Percentiles rank a stretch among this genome's conserved stretches.
These are phyloP conservation scores for Stenogyne calaminthoides DNA, from an alignment of 305 asterid genomes.

Conservation along the genomic window DNA sequence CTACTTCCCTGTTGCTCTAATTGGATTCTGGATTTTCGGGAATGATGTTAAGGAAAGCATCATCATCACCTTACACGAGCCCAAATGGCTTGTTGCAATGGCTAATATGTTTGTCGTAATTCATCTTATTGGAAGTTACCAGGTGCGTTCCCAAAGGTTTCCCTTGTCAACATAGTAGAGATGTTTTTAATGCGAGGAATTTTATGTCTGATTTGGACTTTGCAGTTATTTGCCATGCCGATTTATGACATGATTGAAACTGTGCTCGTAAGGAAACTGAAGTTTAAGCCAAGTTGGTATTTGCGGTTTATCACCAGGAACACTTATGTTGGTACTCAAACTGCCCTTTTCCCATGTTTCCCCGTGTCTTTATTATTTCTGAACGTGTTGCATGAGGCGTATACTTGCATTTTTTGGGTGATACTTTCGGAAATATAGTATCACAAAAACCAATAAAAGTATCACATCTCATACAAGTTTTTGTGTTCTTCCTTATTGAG, in stretches of 20 bases:
- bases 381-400: too few species aligned
- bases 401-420: not conserved
- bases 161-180: too few species aligned
- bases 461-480: not conserved
- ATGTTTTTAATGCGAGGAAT: not conserved
- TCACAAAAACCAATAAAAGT: not conserved
- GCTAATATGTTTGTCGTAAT: conserved; percentile 54
- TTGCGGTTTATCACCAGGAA: conserved; percentile 52
- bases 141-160: conserved; percentile 27
- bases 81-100: conserved; percentile 48
- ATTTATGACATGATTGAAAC: conserved; percentile 65
- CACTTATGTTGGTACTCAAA: conserved; percentile 48
- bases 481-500: not conserved
- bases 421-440: not conserved
- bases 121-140: conserved; percentile 56
- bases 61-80: conserved; percentile 34
- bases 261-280: conserved; percentile 47
- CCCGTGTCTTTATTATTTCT: too few species aligned
- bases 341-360: not conserved
- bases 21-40: conserved; percentile 52
- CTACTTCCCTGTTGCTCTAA: conserved; percentile 56
- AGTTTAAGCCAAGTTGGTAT: conserved; percentile 38
- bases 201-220: not conserved
- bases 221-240: conserved; percentile 65
- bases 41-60: conserved; percentile 36